Evolutionary conservation across 73 alveolate genomes (phyloP), one percentile per base, ranked within the genome.

Genomic region (Breviolum minutum): DNA sequence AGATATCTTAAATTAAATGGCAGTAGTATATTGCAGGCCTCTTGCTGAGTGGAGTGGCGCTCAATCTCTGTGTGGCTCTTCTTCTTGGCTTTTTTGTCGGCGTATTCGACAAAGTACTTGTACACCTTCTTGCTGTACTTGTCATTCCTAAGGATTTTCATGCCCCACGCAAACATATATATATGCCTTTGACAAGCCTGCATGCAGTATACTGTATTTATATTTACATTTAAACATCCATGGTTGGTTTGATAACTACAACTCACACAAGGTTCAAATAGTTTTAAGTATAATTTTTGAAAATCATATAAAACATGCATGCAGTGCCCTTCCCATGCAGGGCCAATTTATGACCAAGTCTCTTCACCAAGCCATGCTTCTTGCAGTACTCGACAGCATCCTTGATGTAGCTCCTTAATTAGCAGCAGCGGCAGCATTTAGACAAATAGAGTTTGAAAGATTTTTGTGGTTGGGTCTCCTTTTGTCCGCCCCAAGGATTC

Each of bases 281-380:
- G 4, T 8, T 24, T 80, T 40, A 16, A 24, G 69, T 68, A 80
- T 16, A 16, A 16, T 64, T 24, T 9, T 13, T 13, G 17, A 13
- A 17, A 17, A 66, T 11, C 24, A 17, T 11, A 17, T 13, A 13
- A 17, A 66, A 66, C 24, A 17, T 66, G 74, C 24, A 13, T 66
- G 74, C 74, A 66, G 24, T 11, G 74, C 24, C 17, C 74, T 13
- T 66, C 24, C 24, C 74, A 11, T 13, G 74, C 74, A 13, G 11
- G 24, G 11, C 17, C 22, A 11, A 11, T 80, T 80, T 64, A 64
- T 8, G 68, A 29, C 88, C 63, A 32, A 80, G 88, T 16, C 13
- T 80, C 88, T 80, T 80, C 32, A 80, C 88, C 88, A 80, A 29
- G 29, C 88, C 88, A 80, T 80, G 88, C 88, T 80, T 24, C 69